phyloP scores from a whole-genome alignment of 179 eudicot genomes.

The Patellifolia procumbens region DNA sequence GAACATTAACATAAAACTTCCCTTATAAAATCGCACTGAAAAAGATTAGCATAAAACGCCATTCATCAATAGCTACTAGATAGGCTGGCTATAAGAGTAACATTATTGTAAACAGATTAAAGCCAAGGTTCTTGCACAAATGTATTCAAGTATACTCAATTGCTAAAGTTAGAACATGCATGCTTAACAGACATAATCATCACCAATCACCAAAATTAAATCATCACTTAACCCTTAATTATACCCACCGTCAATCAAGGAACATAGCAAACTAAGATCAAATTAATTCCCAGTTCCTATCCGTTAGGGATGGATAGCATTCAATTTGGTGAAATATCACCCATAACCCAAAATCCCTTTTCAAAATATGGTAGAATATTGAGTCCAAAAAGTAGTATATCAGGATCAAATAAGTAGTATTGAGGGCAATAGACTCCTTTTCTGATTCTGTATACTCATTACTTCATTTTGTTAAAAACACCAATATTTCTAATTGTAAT shows the following conservation, averaged over 20 bases:
- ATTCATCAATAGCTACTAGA: not conserved
- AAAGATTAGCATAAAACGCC: not conserved
- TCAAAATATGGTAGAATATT: no score
- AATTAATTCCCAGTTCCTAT: no score
- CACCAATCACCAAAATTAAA: not conserved
- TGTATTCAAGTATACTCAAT: not conserved
- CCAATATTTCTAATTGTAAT: no score
- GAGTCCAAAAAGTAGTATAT: no score
- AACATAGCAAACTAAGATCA: not conserved
- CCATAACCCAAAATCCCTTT: no score
- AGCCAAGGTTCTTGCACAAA: not conserved
- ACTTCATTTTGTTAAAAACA: no score
- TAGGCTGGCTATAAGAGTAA: not conserved
- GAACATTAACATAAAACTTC: not conserved
- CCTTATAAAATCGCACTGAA: not conserved
- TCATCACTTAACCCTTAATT: not conserved
- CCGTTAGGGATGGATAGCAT: no score
- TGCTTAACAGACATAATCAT: slow-evolving; percentile 1
- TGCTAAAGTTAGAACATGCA: not conserved
- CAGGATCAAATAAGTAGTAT: no score
- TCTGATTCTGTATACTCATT: no score
- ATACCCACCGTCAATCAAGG: not conserved
- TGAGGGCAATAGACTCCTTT: no score
- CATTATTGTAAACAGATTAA: not conserved
- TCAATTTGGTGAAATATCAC: no score